Conservation (phyloP, 2,329 filamentous ascomycete genomes). For the Amylocarpus encephaloides region DNA sequence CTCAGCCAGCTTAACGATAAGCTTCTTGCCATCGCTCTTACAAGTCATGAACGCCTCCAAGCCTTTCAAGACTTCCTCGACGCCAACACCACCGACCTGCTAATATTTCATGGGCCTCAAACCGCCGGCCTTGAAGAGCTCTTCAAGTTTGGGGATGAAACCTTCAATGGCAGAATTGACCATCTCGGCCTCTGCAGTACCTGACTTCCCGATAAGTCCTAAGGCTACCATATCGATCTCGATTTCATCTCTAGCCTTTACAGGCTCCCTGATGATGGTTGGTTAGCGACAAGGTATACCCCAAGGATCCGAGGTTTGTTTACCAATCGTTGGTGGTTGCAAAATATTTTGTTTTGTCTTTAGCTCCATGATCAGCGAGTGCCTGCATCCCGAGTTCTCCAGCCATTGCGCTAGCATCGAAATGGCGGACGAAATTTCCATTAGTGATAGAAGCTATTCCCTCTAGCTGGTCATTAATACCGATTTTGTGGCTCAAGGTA, state of each 20-base stretch:
- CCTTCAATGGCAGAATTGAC: constrained; percentile 14
- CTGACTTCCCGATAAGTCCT: constrained; percentile 18
- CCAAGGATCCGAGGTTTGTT: constrained; percentile 1
- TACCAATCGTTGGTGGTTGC: constrained; percentile 34
- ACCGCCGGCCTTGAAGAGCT: constrained; percentile 10
- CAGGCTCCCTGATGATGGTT: constrained; percentile 11
- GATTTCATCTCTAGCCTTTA: constrained; percentile 14
- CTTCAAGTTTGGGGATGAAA: constrained; percentile 19
- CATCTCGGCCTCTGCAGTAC: constrained; percentile 8
- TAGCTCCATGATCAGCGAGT: constrained; percentile 20
- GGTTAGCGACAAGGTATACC: background rate
- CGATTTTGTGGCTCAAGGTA: constrained; percentile 30
- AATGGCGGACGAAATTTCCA: constrained; percentile 32
- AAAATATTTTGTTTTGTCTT: constrained; percentile 28
- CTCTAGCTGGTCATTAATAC: constrained; percentile 29
- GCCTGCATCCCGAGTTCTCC: constrained; percentile 30
- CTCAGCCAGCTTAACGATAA: constrained; percentile 12
- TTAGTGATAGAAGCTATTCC: constrained; percentile 30
- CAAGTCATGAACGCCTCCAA: constrained; percentile 13
- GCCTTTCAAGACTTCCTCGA: constrained; percentile 17
- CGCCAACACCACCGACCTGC: constrained; percentile 15
- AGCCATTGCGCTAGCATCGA: constrained; percentile 31
- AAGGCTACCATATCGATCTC: constrained; percentile 16
- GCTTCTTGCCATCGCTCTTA: constrained; percentile 19
- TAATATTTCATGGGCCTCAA: constrained; percentile 23